Conservation (phyloP, 257 asterid species). For the Solanum paucissectum region DNA sequence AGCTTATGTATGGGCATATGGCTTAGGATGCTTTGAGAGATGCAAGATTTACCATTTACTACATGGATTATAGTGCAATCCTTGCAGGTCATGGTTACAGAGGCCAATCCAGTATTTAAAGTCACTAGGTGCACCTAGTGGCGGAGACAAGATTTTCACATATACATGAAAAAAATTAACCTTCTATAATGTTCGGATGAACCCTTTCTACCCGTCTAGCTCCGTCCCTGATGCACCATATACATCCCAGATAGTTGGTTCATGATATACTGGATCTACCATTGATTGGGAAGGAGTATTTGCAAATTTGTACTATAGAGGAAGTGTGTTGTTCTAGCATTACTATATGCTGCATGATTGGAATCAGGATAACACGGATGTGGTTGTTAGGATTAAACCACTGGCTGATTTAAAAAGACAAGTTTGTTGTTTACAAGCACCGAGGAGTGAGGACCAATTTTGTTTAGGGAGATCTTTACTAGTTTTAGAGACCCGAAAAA, state of each 20-base stretch:
- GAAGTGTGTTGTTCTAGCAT: background rate
- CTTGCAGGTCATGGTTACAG: background rate
- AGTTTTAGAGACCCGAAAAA: background rate
- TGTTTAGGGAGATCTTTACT: background rate
- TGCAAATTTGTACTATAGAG: background rate
- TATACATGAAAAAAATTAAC: background rate
- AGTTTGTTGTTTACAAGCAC: background rate
- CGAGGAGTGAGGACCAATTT: background rate
- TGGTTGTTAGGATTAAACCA: background rate
- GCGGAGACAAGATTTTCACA: background rate
- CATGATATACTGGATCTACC: background rate
- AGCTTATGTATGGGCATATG: background rate
- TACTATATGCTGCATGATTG: background rate
- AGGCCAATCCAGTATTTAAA: background rate
- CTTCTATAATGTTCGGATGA: background rate
- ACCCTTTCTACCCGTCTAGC: background rate
- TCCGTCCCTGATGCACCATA: background rate
- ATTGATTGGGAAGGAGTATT: background rate
- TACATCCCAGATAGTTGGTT: background rate
- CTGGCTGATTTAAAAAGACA: background rate
- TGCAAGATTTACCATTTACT: background rate
- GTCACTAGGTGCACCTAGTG: background rate
- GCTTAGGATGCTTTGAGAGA: background rate
- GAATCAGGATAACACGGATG: background rate
- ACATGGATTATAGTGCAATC: background rate